Evolutionary conservation across 2,329 filamentous ascomycete species (phyloP).

Genomic region (Knoxdaviesia proteae): DNA sequence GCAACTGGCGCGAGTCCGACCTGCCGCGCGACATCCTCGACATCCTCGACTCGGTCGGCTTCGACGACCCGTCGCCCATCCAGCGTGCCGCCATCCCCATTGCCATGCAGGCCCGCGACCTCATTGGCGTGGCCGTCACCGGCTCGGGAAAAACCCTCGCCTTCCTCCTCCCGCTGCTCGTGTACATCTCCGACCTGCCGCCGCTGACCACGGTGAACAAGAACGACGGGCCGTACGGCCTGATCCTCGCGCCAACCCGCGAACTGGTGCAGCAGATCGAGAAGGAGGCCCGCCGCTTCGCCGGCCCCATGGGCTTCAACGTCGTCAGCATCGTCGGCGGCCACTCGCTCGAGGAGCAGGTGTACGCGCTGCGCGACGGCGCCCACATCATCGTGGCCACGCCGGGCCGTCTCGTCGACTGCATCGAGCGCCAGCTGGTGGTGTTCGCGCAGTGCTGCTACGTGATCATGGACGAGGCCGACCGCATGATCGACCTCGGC

Average conservation of each 20-base stretch:
- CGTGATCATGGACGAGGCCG: slow-evolving; percentile 97
- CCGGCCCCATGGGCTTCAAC: slow-evolving; percentile 72
- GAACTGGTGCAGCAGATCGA: slow-evolving; percentile 97
- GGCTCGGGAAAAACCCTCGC: slow-evolving; percentile 97
- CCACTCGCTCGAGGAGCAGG: slow-evolving; percentile 84
- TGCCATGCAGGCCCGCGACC: slow-evolving; percentile 72
- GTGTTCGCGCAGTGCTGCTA: slow-evolving; percentile 95
- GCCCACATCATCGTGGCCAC: slow-evolving; percentile 98
- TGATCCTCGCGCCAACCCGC: slow-evolving; percentile 88
- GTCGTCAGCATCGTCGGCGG: slow-evolving; percentile 97
- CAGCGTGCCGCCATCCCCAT: slow-evolving; percentile 92
- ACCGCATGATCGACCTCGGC: slow-evolving; percentile 95
- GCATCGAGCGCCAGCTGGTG: slow-evolving; percentile 77
- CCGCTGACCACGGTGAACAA: slow-evolving; percentile 69
- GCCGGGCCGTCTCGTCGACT: slow-evolving; percentile 88
- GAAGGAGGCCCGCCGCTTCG: slow-evolving; percentile 81
- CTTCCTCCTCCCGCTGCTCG: slow-evolving; percentile 76
- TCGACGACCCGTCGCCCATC: slow-evolving; percentile 77
- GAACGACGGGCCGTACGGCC: slow-evolving; percentile 90
- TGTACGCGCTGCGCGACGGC: slow-evolving; percentile 72
- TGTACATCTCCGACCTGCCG: slow-evolving; percentile 84
- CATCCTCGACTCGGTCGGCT: slow-evolving; percentile 69
- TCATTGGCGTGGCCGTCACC: slow-evolving; percentile 96
- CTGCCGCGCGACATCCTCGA: slow-evolving; percentile 60
- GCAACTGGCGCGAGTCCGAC: slow-evolving; percentile 70